Evolutionary conservation across 2,329 filamentous ascomycete species (phyloP).

Genomic region (Thyridium curvatum): DNA sequence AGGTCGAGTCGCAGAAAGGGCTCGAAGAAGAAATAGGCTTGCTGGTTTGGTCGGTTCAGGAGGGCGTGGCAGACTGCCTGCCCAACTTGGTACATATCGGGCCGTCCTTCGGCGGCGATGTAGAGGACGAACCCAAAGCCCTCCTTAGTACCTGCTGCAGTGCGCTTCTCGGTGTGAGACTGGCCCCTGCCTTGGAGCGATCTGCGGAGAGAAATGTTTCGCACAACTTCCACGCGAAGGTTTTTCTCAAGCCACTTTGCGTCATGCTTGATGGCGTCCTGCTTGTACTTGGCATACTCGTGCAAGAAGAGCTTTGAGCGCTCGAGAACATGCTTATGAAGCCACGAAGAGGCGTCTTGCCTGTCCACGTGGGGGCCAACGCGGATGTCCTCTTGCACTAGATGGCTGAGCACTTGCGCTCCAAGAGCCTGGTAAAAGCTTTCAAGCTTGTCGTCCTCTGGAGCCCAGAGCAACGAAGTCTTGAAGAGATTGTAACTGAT

Average conservation of each 20-base stretch:
- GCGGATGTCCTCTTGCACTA: slow-evolving; percentile 72
- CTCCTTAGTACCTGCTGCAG: slow-evolving; percentile 54
- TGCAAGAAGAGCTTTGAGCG: slow-evolving; percentile 85
- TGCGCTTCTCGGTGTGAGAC: slow-evolving; percentile 67
- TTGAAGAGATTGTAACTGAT: slow-evolving; percentile 87
- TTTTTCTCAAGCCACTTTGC: slow-evolving; percentile 87
- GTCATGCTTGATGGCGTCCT: slow-evolving; percentile 78
- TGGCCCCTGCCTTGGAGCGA: slow-evolving; percentile 64
- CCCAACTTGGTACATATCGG: slow-evolving; percentile 88
- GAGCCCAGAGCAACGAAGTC: slow-evolving; percentile 74
- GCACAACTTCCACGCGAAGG: slow-evolving; percentile 70
- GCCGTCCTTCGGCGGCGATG: slow-evolving; percentile 60
- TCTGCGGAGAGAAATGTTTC: slow-evolving; percentile 69
- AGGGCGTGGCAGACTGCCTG: slow-evolving; percentile 78
- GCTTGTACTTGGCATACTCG: slow-evolving; percentile 62
- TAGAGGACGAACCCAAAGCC: slow-evolving; percentile 60
- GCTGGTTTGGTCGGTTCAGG: slow-evolving; percentile 75
- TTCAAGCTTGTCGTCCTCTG: slow-evolving; percentile 83
- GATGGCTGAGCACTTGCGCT: slow-evolving; percentile 65
- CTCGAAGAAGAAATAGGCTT: slow-evolving; percentile 86
- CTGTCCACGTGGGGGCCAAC: slow-evolving; percentile 63
- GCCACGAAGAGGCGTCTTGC: slow-evolving; percentile 59
- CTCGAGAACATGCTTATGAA: slow-evolving; percentile 80
- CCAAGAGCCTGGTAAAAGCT: slow-evolving; percentile 79
- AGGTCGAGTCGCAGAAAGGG: slow-evolving; percentile 83